Percentiles rank a stretch among this genome's conserved stretches.
Evolutionary conservation across 2,329 filamentous ascomycete genomes (phyloP).

Genomic region (Pseudohalonectria lignicola): DNA sequence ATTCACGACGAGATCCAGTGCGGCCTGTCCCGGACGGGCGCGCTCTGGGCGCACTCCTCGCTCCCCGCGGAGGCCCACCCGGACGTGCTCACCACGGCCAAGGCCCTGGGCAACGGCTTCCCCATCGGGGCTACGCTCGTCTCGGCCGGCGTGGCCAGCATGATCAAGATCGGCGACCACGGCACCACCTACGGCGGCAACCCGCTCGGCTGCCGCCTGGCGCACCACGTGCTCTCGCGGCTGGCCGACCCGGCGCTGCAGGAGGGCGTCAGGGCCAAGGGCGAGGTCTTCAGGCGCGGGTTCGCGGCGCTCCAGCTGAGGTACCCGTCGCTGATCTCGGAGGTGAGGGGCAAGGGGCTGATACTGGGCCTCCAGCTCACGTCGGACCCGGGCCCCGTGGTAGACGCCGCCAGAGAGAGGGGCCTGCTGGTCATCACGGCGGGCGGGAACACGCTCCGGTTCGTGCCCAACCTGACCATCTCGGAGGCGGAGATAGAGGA

Average conservation of each 20-base stretch:
- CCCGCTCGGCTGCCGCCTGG: slow-evolving; percentile 73
- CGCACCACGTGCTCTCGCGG: slow-evolving; percentile 72
- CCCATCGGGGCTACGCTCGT: slow-evolving; percentile 77
- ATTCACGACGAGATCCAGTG: slow-evolving; percentile 98
- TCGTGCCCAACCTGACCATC: slow-evolving; percentile 80
- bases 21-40: slow-evolving; percentile 70
- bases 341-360: slow-evolving; percentile 73
- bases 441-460: slow-evolving; percentile 82
- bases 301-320: slow-evolving; percentile 34
- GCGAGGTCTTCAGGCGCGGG: slow-evolving; percentile 32
- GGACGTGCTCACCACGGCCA: slow-evolving; percentile 87
- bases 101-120: slow-evolving; percentile 93
- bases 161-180: slow-evolving; percentile 62
- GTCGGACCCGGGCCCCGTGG: slow-evolving; percentile 59
- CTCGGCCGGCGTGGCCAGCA: slow-evolving; percentile 50
- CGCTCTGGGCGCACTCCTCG: slow-evolving; percentile 80
- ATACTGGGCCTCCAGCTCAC: slow-evolving; percentile 80
- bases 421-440: slow-evolving; percentile 87
- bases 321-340: slow-evolving; percentile 60
- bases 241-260: slow-evolving; percentile 64
- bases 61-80: slow-evolving; percentile 75
- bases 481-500: slow-evolving; percentile 69
- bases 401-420: slow-evolving; percentile 78
- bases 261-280: slow-evolving; percentile 56
- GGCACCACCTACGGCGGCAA: slow-evolving; percentile 93